Evolutionary conservation across 2,329 filamentous ascomycete species (phyloP).

Genomic region (Scedosporium boydii): DNA sequence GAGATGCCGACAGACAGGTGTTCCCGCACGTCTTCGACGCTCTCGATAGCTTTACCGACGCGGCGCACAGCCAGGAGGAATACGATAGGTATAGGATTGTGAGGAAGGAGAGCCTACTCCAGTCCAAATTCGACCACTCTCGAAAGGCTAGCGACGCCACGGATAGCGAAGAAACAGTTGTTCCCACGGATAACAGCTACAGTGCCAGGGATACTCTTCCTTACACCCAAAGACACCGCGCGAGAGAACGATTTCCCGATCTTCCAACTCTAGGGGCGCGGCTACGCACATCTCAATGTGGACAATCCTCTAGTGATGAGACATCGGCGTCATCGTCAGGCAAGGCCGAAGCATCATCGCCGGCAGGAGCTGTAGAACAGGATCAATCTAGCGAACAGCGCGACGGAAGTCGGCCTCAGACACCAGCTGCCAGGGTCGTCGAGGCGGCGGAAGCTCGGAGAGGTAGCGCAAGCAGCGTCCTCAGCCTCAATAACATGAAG

Average conservation of each 20-base stretch:
- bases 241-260: constrained; percentile 14
- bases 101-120: constrained; percentile 37
- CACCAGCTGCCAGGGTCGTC: background rate
- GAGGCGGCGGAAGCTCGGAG: constrained; percentile 15
- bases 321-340: constrained; percentile 11
- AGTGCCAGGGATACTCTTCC: background rate
- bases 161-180: constrained; percentile 26
- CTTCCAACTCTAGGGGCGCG: constrained; percentile 6
- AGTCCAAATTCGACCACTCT: constrained; percentile 15
- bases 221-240: constrained; percentile 17
- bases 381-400: background rate
- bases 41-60: constrained; percentile 58
- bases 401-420: background rate
- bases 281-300: background rate
- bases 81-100: constrained; percentile 47
- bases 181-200: constrained; percentile 1
- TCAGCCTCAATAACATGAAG: constrained; percentile 30
- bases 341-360: constrained; percentile 3
- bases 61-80: constrained; percentile 49
- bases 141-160: constrained; percentile 17
- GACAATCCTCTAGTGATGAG: constrained; percentile 8
- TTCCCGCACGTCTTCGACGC: constrained; percentile 90
- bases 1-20: constrained; percentile 72
- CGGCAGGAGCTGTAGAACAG: background rate
- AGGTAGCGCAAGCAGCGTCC: constrained; percentile 21